phyloP scores from a whole-genome alignment of 164 flowering plant species.

The Macadamia integrifolia region DNA sequence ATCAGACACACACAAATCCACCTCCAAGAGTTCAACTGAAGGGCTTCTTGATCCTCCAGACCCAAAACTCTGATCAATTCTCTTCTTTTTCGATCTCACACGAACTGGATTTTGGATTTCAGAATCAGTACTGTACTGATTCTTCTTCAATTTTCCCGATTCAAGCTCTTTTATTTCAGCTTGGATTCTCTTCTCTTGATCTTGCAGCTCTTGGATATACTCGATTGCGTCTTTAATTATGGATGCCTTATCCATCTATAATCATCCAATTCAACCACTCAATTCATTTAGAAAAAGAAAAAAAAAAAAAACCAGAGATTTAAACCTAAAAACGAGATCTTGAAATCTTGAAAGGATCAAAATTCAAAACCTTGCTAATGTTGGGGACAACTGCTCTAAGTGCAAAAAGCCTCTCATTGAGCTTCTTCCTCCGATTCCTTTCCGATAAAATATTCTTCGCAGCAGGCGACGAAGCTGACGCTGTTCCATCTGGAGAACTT shows the following conservation, averaged over 20 bases:
- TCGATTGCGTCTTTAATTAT: constrained; percentile 74
- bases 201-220: constrained; percentile 68
- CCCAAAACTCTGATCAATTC: constrained; percentile 21
- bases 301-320: background rate
- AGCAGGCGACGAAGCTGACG: constrained; percentile 33
- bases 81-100: constrained; percentile 39
- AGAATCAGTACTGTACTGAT: background rate
- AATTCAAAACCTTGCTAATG: constrained; percentile 56
- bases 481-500: constrained; percentile 80
- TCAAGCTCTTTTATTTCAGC: constrained; percentile 57
- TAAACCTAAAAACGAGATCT: background rate
- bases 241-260: constrained; percentile 86
- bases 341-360: no score
- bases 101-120: background rate
- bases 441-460: constrained; percentile 78
- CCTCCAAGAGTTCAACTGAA: constrained; percentile 60
- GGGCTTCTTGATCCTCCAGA: constrained; percentile 20
- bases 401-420: constrained; percentile 75
- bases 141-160: constrained; percentile 26
- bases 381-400: constrained; percentile 85
- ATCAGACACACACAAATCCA: constrained; percentile 9
- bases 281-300: background rate
- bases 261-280: background rate
- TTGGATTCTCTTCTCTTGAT: constrained; percentile 49
- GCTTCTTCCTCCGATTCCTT: constrained; percentile 80